These are phyloP conservation scores for Yamadazyma sp. DNA, from an alignment of 805 yeast genomes.

Conservation along the genomic window DNA sequence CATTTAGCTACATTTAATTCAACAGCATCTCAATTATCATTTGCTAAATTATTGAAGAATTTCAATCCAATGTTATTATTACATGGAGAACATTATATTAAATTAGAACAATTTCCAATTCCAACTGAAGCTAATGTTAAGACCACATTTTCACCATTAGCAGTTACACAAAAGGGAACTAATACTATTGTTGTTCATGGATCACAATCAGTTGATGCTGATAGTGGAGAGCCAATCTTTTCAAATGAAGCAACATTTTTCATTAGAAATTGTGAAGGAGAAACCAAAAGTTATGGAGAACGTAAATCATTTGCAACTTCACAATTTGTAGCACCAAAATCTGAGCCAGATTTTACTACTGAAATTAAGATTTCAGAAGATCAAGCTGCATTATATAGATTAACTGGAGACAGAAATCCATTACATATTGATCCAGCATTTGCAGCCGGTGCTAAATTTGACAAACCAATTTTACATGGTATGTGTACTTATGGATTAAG, in stretches of 20 bases:
- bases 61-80: constrained; percentile 86
- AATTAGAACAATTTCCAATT: constrained; percentile 69
- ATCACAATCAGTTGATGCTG: constrained; percentile 63
- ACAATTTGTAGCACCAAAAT: constrained; percentile 58
- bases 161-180: constrained; percentile 78
- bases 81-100: constrained; percentile 94
- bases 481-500: constrained; percentile 83
- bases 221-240: constrained; percentile 67
- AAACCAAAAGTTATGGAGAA: constrained; percentile 43
- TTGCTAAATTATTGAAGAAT: constrained; percentile 63
- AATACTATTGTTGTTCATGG: constrained; percentile 80
- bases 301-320: constrained; percentile 61
- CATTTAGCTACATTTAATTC: constrained; percentile 81
- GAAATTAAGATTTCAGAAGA: constrained; percentile 59
- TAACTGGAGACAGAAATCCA: constrained; percentile 94
- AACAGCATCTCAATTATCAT: constrained; percentile 52
- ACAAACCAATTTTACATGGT: constrained; percentile 88
- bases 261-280: constrained; percentile 69
- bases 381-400: constrained; percentile 86
- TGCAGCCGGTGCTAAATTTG: constrained; percentile 85
- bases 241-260: constrained; percentile 83
- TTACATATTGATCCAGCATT: constrained; percentile 90
- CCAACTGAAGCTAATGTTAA: constrained; percentile 65
- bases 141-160: constrained; percentile 66
- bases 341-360: constrained; percentile 63